Percentiles rank a stretch among this genome's conserved stretches.
phyloP scores from a whole-genome alignment of 305 asterid species.

The Fraxinus albicans region DNA sequence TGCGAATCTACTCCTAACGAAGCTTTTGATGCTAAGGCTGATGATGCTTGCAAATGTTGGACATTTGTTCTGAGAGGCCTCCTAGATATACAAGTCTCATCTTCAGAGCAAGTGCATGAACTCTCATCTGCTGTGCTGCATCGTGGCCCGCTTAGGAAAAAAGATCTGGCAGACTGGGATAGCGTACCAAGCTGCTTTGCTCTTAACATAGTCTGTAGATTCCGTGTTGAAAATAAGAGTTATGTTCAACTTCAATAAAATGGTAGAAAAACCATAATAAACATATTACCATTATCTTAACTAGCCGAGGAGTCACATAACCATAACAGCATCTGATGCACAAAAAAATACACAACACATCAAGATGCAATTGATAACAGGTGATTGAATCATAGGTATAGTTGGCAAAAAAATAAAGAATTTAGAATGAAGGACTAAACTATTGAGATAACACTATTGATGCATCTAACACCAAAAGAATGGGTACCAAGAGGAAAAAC shows the following conservation, averaged over 20 bases:
- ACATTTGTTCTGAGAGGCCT: slow-evolving; percentile 47
- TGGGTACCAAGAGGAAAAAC: neutral
- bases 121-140: slow-evolving; percentile 73
- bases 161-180: slow-evolving; percentile 82
- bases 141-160: slow-evolving; percentile 69
- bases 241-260: slow-evolving; percentile 8
- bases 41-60: slow-evolving; percentile 41
- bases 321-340: neutral
- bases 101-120: slow-evolving; percentile 86
- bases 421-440: neutral
- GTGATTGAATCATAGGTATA: neutral
- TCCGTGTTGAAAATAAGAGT: slow-evolving; percentile 4
- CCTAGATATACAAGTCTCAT: slow-evolving; percentile 62
- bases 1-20: slow-evolving; percentile 48
- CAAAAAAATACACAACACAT: neutral
- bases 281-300: neutral
- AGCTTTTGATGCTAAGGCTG: slow-evolving; percentile 46
- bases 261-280: neutral
- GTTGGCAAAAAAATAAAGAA: neutral
- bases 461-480: neutral
- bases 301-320: neutral
- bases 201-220: slow-evolving; percentile 72
- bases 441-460: neutral
- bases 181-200: slow-evolving; percentile 79
- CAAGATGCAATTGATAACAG: neutral